These are phyloP conservation scores for Xylariaceae sp. DNA, from an alignment of 2,329 filamentous ascomycete species.

Conservation along the genomic window DNA sequence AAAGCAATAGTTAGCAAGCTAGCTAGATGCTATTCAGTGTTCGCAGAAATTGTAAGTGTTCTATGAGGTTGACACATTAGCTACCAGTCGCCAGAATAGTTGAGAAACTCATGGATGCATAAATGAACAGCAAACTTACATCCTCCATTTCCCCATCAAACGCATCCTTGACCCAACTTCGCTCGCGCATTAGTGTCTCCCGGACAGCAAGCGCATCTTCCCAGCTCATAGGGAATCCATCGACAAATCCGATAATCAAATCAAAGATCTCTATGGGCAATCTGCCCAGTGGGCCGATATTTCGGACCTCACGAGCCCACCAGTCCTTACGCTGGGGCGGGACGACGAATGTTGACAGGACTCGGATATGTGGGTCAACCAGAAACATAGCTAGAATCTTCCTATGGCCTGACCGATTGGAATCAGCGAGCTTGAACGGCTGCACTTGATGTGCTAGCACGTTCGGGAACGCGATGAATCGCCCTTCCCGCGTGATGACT, in stretches of 20 bases:
- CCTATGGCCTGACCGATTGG: constrained; percentile 58
- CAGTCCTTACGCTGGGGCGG: constrained; percentile 48
- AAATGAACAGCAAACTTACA: constrained; percentile 6
- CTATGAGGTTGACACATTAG: background rate
- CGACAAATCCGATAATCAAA: constrained; percentile 32
- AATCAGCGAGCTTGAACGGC: constrained; percentile 57
- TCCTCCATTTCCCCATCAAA: constrained; percentile 7
- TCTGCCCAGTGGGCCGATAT: constrained; percentile 43
- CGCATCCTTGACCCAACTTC: constrained; percentile 5
- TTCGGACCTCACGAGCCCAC: constrained; percentile 39
- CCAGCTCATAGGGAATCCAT: constrained; percentile 37
- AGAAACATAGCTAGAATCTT: constrained; percentile 65
- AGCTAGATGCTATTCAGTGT: background rate
- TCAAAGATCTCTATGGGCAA: constrained; percentile 40
- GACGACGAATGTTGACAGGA: constrained; percentile 54
- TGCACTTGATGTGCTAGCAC: constrained; percentile 57
- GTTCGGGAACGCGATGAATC: constrained; percentile 64
- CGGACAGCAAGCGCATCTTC: constrained; percentile 33
- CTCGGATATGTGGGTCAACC: constrained; percentile 59
- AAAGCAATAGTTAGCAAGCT: no score
- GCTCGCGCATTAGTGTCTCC: constrained; percentile 35
- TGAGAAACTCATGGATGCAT: background rate
- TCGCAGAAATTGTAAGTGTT: constrained; percentile 13
- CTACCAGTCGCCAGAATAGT: background rate
- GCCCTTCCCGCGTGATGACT: constrained; percentile 53